Evolutionary conservation across 1,284 basidiomycete genomes (phyloP), one percentile per base, ranked within the genome.

Genomic region (Trichosporon faecale): DNA sequence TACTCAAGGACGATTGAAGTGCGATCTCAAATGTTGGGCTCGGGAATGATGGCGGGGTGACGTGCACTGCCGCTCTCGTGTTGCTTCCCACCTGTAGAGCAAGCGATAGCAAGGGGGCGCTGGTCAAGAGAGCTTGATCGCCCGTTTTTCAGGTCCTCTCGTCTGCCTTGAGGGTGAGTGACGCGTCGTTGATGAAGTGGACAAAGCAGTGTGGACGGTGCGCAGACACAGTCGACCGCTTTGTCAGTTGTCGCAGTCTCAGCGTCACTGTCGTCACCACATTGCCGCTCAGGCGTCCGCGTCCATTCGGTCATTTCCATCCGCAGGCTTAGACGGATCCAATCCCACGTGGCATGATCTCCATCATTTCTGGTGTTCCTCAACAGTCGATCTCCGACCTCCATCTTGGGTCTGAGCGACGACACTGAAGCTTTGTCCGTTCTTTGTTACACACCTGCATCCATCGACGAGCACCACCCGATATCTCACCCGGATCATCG

Each of bases 231-330:
- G 11, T 31, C 3, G 57, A 61, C 27, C 57, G 57, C 64, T 65
- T 65, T 46, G 37, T 40, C 35, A 65, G 18, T 23, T 18, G 37
- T 44, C 25, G 64, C 37, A n/a, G 29, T 9, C 55, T 60, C 55
- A 60, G 21, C 55, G n/a, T 60, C 49, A 52, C 49, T 61, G 57
- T 61, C 57, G 57, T 61, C 57, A 61, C 57, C 29, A 31, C 27
- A 52, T 52, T 52, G 49, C 49, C 49, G 49, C 49, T 52, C 49
- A n/a, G 57, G 21, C 57, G 57, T 23, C 25, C 25, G 55, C 27
- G 55, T 61, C 57, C 27, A 61, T 61, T 44, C 66, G 61, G 66
- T 68, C 66, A 68, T 68, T 61, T 61, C 49, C 57, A 55, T 23
- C 52, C 23, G 25, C n/a, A n/a, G n/a, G n/a, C n/a, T n/a, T 27